Evolutionary conservation across 2,329 filamentous ascomycete genomes (phyloP), one percentile per base, ranked within the genome.

Genomic region (Colletotrichum nymphaeae): DNA sequence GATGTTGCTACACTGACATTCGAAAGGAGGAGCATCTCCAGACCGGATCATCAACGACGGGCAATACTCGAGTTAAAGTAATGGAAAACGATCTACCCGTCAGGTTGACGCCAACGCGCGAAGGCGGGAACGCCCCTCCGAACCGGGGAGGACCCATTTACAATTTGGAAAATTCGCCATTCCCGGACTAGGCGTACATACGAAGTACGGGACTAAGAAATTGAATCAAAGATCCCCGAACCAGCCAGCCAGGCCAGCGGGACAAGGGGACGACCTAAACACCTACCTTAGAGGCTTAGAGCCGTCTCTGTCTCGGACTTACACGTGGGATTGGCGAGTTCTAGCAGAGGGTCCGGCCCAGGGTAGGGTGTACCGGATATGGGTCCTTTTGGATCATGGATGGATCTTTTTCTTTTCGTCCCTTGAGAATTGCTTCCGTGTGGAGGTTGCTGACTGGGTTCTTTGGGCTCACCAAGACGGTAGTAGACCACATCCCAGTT

Each of bases 251-350:
- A 32, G 28, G 37, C 30, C 30, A 49, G 52, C 42, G 19, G 58
- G 35, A 60, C 22, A 26, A 46, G 9, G 49, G 63, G 8, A 28
- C 49, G 8, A 12, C 63, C 30, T 14, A 24, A 42, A 42, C 14
- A 42, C 37, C 16, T 16, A 16, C 37, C 37, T 42, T 42, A 9
- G 32, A 16, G 14, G 14, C 37, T 42, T 42, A 22, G 32, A 28
- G 14, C 30, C n/a, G 6, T 42, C 16, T 26, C 16, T 26, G n/a
- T n/a, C 52, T 59, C 59, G 69, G 66, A 69, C 59, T 59, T 56
- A 60, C 30, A 73, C 60, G 66, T 60, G 59, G 66, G 37, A 56
- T 56, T 60, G 26, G 35, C 35, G 30, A 64, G 52, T 64, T 35
- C n/a, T 64, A 55, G 42, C 4, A n/a, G 42, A 64, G 49, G 62